A percentile compares a stretch with the other conserved stretches of the same genome.
Conservation (phyloP, 305 asterid genomes). For the Fraxinus dipetala region DNA sequence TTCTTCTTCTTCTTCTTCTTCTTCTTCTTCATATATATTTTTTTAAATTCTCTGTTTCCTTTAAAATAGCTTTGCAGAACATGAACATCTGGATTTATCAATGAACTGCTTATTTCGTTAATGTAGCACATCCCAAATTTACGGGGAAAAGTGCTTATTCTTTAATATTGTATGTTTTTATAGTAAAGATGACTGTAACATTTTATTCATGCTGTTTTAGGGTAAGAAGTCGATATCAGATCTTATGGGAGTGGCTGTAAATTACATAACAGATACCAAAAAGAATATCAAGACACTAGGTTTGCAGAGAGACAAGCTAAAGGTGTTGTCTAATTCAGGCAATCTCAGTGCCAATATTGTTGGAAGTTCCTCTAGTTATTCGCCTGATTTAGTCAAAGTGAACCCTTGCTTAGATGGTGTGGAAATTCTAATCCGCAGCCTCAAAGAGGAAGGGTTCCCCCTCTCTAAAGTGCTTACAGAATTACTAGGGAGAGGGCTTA, state of each 20-base stretch:
- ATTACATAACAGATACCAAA: constrained; percentile 28
- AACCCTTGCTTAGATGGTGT: constrained; percentile 25
- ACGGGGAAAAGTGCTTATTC: not conserved
- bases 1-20: too few species aligned
- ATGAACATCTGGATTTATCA: not conserved
- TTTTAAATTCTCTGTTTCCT: not conserved
- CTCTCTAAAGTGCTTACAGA: constrained; percentile 33
- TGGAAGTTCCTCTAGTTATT: not conserved
- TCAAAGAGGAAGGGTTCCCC: constrained; percentile 20
- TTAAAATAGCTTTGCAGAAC: not conserved
- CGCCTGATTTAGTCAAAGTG: constrained; percentile 22
- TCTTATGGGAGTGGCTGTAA: constrained; percentile 27
- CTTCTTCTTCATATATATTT: too few species aligned
- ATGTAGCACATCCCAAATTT: not conserved
- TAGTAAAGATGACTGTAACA: not conserved
- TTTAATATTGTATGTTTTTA: not conserved
- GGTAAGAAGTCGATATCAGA: constrained; percentile 41
- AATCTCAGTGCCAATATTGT: not conserved
- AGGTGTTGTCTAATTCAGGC: not conserved
- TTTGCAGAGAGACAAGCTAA: constrained; percentile 22
- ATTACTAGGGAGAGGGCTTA: constrained; percentile 30
- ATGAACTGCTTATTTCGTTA: not conserved
- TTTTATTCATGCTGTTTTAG: constrained; percentile 1
- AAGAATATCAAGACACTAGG: constrained; percentile 22
- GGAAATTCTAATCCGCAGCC: constrained; percentile 39